phyloP scores from a whole-genome alignment of 176 grass and related monocot genomes.

The Stipa capillata region DNA sequence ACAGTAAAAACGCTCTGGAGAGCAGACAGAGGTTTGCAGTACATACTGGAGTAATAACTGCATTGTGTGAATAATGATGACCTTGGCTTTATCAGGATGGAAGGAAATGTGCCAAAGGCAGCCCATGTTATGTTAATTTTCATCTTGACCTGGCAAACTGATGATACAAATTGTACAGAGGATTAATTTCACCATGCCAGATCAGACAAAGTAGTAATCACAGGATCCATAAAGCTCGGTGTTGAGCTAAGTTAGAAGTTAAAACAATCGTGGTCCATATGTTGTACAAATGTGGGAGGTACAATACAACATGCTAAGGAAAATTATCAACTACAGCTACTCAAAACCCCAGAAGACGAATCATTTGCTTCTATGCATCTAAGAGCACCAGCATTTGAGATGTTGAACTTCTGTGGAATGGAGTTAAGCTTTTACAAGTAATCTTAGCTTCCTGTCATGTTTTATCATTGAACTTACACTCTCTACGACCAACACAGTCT shows the following conservation, averaged over 20 bases:
- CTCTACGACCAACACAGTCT: slow-evolving; percentile 61
- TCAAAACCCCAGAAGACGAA: background rate
- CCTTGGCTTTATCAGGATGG: background rate
- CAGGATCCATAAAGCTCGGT: background rate
- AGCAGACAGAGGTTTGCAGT: background rate
- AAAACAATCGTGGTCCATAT: background rate
- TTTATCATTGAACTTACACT: slow-evolving; percentile 7
- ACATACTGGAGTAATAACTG: background rate
- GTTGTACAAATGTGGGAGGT: background rate
- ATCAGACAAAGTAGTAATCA: background rate
- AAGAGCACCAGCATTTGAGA: background rate
- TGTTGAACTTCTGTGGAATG: background rate
- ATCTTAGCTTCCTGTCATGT: slow-evolving; percentile 52
- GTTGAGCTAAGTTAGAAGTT: too few relatives aligned
- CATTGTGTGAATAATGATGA: background rate
- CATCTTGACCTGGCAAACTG: background rate
- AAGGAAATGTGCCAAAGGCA: background rate
- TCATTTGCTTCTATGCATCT: background rate
- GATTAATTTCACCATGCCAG: background rate
- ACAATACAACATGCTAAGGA: slow-evolving; percentile 11
- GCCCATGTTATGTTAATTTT: background rate
- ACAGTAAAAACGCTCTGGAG: background rate
- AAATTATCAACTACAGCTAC: slow-evolving; percentile 16
- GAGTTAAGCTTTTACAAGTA: slow-evolving; percentile 36
- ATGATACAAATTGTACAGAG: background rate